phyloP scores from a whole-genome alignment of 2,329 filamentous ascomycete genomes.

The Trichoderma breve region DNA sequence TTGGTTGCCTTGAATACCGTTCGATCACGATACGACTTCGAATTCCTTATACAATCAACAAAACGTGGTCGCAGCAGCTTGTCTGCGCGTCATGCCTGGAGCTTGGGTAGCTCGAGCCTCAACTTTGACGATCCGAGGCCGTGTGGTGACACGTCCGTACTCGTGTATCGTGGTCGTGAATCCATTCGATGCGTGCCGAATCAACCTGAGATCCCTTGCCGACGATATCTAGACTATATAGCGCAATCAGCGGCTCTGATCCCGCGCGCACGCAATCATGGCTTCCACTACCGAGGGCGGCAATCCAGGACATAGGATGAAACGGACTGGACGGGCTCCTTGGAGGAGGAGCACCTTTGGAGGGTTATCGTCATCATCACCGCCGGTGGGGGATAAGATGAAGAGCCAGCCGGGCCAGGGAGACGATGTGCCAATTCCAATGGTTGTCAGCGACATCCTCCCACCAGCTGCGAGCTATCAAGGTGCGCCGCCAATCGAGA shows the following conservation, averaged over 20 bases:
- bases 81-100: neutral
- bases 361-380: neutral
- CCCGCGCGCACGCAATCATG: neutral
- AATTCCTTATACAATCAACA: neutral
- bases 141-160: neutral
- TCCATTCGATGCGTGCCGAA: neutral
- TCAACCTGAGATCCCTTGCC: neutral
- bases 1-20: neutral
- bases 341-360: conserved; percentile 8
- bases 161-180: neutral
- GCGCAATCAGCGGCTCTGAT: neutral
- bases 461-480: neutral
- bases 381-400: neutral
- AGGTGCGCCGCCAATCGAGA: neutral
- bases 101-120: neutral
- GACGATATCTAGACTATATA: neutral
- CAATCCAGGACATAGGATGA: conserved; percentile 14
- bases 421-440: neutral
- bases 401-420: neutral
- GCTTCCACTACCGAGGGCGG: neutral
- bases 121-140: neutral
- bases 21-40: neutral
- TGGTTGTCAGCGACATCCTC: conserved; percentile 29
- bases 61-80: neutral
- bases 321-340: conserved; percentile 16